A percentile compares a stretch with the other conserved stretches of the same genome.
These are phyloP conservation scores for Geotrichum citri-aurantii DNA, from an alignment of 1,139 yeast genomes.

Conservation along the genomic window DNA sequence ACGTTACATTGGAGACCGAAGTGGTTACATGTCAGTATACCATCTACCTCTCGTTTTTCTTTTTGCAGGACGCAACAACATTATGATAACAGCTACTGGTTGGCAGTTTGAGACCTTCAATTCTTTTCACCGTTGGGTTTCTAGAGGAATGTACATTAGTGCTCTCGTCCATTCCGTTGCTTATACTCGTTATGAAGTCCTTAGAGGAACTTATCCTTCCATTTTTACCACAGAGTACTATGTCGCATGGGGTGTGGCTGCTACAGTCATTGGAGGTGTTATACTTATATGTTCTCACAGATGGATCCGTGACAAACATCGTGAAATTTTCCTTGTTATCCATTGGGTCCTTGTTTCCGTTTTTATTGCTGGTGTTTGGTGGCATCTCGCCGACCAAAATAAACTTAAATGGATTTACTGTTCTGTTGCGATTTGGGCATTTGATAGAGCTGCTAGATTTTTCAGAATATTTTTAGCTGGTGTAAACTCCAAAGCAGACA, in stretches of 20 bases:
- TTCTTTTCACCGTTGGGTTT: slow-evolving; percentile 56
- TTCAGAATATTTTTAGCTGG: slow-evolving; percentile 39
- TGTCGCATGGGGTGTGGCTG: slow-evolving; percentile 44
- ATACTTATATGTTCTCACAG: slow-evolving; percentile 46
- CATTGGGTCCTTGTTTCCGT: slow-evolving; percentile 47
- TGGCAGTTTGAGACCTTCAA: slow-evolving; percentile 57
- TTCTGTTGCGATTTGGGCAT: slow-evolving; percentile 38
- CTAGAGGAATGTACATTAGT: slow-evolving; percentile 46
- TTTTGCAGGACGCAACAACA: slow-evolving; percentile 60
- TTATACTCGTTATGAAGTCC: slow-evolving; percentile 16
- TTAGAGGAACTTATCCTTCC: not conserved
- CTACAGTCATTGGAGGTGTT: slow-evolving; percentile 39
- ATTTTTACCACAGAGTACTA: not conserved
- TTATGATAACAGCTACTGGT: slow-evolving; percentile 52
- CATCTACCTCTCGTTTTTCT: slow-evolving; percentile 51
- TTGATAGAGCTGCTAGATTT: slow-evolving; percentile 38
- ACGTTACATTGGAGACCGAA: slow-evolving; percentile 46
- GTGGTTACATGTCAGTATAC: slow-evolving; percentile 53
- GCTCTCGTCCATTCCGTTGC: slow-evolving; percentile 32
- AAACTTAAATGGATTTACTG: slow-evolving; percentile 41
- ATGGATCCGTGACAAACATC: slow-evolving; percentile 48
- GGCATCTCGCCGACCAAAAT: slow-evolving; percentile 38
- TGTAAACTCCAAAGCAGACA: slow-evolving; percentile 38
- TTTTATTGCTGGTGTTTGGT: slow-evolving; percentile 42
- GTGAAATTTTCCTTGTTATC: slow-evolving; percentile 55